Percentiles rank a stretch among this genome's conserved stretches.
These are phyloP conservation scores for Capronia coronata DNA, from an alignment of 2,329 filamentous ascomycete genomes.

Conservation along the genomic window DNA sequence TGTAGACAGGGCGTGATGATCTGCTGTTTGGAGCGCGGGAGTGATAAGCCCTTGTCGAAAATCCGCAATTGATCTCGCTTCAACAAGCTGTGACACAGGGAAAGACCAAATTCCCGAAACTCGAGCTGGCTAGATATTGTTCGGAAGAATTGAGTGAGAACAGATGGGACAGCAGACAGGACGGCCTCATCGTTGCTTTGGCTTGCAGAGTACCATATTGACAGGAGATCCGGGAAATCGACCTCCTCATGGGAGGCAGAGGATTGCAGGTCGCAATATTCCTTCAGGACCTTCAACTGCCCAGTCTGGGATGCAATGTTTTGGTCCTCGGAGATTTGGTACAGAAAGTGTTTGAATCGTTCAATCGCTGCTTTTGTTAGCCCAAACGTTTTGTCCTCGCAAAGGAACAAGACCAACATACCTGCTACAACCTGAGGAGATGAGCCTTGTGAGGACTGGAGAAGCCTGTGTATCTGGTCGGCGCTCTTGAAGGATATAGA, in stretches of 20 bases:
- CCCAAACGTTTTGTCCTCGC: not conserved
- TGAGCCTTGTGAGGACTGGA: conserved; percentile 64
- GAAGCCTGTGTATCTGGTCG: conserved; percentile 61
- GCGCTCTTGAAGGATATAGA: conserved; percentile 39
- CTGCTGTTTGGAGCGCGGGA: conserved; percentile 76
- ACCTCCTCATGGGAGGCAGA: conserved; percentile 51
- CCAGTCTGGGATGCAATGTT: conserved; percentile 35
- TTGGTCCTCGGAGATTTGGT: conserved; percentile 35
- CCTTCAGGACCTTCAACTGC: conserved; percentile 41
- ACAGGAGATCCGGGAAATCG: conserved; percentile 69
- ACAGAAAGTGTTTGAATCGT: conserved; percentile 41
- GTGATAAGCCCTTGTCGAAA: conserved; percentile 68
- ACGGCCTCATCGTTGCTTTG: conserved; percentile 74
- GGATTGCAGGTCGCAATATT: conserved; percentile 50
- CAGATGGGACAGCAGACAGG: conserved; percentile 71
- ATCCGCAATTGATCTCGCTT: conserved; percentile 75
- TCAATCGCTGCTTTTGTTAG: conserved; percentile 34
- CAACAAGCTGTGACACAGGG: conserved; percentile 73
- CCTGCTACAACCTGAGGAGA: conserved; percentile 50
- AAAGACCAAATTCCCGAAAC: conserved; percentile 66
- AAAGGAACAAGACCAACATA: conserved; percentile 47
- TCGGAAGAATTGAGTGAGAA: conserved; percentile 74
- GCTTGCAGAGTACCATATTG: conserved; percentile 79
- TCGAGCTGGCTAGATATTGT: conserved; percentile 68
- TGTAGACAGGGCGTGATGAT: conserved; percentile 83